Evolutionary conservation across 2,329 filamentous ascomycete species (phyloP).

Genomic region (Botrytis deweyae): DNA sequence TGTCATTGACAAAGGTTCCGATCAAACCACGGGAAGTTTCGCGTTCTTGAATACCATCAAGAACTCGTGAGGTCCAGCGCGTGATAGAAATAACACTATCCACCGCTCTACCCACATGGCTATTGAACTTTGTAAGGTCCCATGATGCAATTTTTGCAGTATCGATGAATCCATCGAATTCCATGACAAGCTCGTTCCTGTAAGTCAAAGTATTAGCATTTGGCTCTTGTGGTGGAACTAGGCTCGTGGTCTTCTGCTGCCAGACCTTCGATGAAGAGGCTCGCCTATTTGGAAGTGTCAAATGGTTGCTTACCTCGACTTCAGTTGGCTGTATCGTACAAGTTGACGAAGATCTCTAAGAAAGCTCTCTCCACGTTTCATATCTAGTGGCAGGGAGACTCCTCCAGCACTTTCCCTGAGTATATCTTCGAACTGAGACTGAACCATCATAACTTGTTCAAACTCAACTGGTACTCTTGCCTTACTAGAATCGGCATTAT

Average conservation of each 20-base stretch:
- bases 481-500: constrained; percentile 30
- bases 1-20: constrained; percentile 45
- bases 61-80: constrained; percentile 64
- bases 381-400: constrained; percentile 69
- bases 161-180: constrained; percentile 75
- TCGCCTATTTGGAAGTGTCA: neutral
- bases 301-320: constrained; percentile 45
- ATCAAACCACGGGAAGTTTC: constrained; percentile 39
- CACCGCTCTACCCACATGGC: constrained; percentile 69
- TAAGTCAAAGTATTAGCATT: constrained; percentile 9
- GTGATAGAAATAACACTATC: constrained; percentile 75
- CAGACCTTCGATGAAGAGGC: neutral
- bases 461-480: constrained; percentile 54
- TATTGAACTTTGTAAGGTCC: constrained; percentile 73
- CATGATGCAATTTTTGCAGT: constrained; percentile 62
- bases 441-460: constrained; percentile 70
- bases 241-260: neutral
- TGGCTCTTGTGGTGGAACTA: neutral
- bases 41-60: constrained; percentile 38
- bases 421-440: constrained; percentile 74
- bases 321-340: constrained; percentile 67
- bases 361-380: constrained; percentile 73
- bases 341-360: constrained; percentile 73
- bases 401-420: constrained; percentile 65
- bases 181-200: constrained; percentile 68